These are phyloP conservation scores for Eucalyptus coolabah DNA, from an alignment of 345 rosid genomes.

Conservation along the genomic window DNA sequence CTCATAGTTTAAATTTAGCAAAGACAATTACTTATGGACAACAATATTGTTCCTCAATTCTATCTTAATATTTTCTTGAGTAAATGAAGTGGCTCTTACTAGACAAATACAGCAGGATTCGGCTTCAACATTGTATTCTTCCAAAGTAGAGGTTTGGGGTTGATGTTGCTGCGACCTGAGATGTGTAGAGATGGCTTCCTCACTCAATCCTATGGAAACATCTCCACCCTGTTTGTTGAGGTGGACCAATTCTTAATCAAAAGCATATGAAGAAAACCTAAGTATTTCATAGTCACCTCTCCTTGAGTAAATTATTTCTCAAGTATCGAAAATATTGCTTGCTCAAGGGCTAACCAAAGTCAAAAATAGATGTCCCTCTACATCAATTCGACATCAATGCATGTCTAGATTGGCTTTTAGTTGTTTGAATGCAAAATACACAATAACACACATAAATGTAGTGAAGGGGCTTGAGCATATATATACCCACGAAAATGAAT, in stretches of 20 bases:
- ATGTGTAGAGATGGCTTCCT: background rate
- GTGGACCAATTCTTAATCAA: background rate
- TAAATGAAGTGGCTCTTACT: background rate
- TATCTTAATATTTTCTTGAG: background rate
- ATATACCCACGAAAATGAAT: no score
- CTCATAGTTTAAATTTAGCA: background rate
- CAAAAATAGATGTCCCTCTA: background rate
- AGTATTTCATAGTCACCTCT: background rate
- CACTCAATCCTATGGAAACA: background rate
- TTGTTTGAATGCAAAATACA: no score
- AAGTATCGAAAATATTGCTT: background rate
- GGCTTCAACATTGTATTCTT: background rate
- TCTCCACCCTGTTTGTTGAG: background rate
- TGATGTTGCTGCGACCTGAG: background rate
- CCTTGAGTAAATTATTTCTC: background rate
- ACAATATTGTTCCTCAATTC: background rate
- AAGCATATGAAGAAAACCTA: background rate
- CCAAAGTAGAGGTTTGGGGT: background rate
- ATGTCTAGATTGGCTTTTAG: no score
- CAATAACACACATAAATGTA: no score
- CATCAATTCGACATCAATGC: background rate
- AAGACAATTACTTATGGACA: background rate
- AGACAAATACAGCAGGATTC: background rate
- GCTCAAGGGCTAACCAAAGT: background rate
- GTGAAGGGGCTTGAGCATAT: no score